Conservation (phyloP, 2,329 filamentous ascomycete genomes). For the Alternaria ethzedia region DNA sequence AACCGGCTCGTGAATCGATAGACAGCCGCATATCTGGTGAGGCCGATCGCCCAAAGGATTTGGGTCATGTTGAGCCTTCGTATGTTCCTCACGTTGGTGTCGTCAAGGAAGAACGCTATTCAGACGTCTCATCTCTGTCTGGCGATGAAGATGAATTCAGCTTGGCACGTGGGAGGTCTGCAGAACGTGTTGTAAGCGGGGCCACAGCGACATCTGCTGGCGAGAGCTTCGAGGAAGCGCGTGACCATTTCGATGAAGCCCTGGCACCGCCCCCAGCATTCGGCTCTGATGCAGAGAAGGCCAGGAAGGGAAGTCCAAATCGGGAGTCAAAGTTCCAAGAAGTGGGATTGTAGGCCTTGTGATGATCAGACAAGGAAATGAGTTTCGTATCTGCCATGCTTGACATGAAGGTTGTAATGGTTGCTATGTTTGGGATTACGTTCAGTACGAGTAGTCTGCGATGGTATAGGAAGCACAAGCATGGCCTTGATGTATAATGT, state of each 20-base stretch:
- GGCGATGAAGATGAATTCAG: slow-evolving; percentile 17
- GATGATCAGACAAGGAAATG: neutral
- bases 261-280: slow-evolving; percentile 51
- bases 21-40: slow-evolving; percentile 7
- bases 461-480: neutral
- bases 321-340: slow-evolving; percentile 46
- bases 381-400: neutral
- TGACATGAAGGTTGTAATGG: neutral
- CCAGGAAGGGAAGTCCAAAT: slow-evolving; percentile 36
- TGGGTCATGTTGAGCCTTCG: slow-evolving; percentile 22
- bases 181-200: slow-evolving; percentile 28
- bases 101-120: slow-evolving; percentile 23
- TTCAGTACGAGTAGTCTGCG: neutral
- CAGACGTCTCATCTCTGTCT: slow-evolving; percentile 47
- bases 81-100: slow-evolving; percentile 18
- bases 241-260: slow-evolving; percentile 58
- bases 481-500: neutral
- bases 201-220: slow-evolving; percentile 48
- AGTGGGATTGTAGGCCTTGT: slow-evolving; percentile 30
- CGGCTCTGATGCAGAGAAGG: slow-evolving; percentile 29
- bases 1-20: slow-evolving; percentile 12
- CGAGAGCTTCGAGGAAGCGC: slow-evolving; percentile 61
- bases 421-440: neutral
- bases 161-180: slow-evolving; percentile 27
- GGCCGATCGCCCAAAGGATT: slow-evolving; percentile 14